Base-by-base conservation (phyloP, 2,329 filamentous ascomycete genomes). In the Pseudogymnoascus destructans region DNA sequence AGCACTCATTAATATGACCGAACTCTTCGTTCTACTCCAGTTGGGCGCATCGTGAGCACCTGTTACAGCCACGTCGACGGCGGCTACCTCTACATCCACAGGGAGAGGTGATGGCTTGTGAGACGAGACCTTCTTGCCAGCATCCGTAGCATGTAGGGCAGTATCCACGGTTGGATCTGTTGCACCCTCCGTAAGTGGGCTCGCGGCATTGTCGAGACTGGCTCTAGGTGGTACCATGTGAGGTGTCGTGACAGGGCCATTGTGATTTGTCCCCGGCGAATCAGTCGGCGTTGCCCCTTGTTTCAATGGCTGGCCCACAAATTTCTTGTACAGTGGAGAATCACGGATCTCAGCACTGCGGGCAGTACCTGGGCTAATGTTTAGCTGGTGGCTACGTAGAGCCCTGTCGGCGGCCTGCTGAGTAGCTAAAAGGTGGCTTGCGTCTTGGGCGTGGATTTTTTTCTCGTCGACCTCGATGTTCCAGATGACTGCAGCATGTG, bases 11-110 rank as follows among this genome's bases (percentile, higher is more conserved):
- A 98, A 77, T 60, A 98, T 92, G 52, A 96, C 76, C 1, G 89
- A 80, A 75, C 89, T 95, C 79, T 97, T 97, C 57, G 79, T 81
- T 61, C 90, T 85, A 66, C 92, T 89, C 93, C 93, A 98, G 70
- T 98, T 98, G 3, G 93, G 93, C n/a, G 93, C 93, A 71, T 98
- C 93, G 66, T 98, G 95, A 0, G 92, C 91, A 49, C 87, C 88
- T 57, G 69, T 72, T 46, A 77, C 73, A 23, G 72, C 72, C 33
- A 67, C 70, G n/a, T 61, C 63, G n/a, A 58, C 58, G 38, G 57
- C 59, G 5, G 42, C 57, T 19, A 63, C 61, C 17, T 56, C 54
- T 4, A 38, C 54, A 23, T 56, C 54, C 35, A 27, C 32, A 23
- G 54, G 54, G 19, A 36, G 30, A 23, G 23, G 3, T 13, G n/a